Conservation (phyloP, 2,329 filamentous ascomycete species). For the Xylariomycetidae sp. region DNA sequence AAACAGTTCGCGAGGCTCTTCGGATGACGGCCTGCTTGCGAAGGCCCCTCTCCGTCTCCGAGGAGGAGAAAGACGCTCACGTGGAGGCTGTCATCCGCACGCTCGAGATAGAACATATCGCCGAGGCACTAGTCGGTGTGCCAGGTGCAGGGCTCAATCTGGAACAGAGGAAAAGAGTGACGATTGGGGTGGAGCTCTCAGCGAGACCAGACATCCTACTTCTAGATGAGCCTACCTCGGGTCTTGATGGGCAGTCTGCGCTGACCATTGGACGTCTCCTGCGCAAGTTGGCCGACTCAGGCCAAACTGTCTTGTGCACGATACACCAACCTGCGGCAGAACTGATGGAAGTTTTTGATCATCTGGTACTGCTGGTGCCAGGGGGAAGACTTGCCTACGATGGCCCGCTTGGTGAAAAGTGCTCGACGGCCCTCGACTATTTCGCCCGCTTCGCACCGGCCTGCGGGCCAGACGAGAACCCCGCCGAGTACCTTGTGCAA, state of each 20-base stretch:
- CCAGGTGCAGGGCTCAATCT: conserved; percentile 30
- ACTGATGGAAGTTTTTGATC: conserved; percentile 43
- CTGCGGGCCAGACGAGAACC: conserved; percentile 52
- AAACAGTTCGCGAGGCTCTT: conserved; percentile 11
- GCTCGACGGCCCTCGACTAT: conserved; percentile 43
- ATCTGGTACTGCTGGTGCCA: conserved; percentile 46
- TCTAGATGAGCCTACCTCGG: conserved; percentile 70
- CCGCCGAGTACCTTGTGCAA: conserved; percentile 60
- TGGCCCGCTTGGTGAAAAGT: conserved; percentile 48
- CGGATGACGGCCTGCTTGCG: conserved; percentile 7
- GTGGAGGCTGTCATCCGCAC: conserved; percentile 61
- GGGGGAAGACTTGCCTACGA: conserved; percentile 55
- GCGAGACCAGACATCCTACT: conserved; percentile 67
- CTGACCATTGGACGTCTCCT: conserved; percentile 67
- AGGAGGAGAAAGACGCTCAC: conserved; percentile 60
- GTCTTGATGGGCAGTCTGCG: conserved; percentile 68
- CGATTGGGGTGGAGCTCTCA: conserved; percentile 69
- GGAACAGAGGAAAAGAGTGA: conserved; percentile 50
- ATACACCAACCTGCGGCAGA: conserved; percentile 40
- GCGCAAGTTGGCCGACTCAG: conserved; percentile 51
- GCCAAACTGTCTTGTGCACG: conserved; percentile 38
- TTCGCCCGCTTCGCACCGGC: conserved; percentile 51
- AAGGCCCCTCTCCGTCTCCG: conserved; percentile 30
- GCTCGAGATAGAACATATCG: conserved; percentile 56
- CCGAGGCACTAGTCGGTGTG: conserved; percentile 58